These are phyloP conservation scores for Nemania diffusa DNA, from an alignment of 2,329 filamentous ascomycete genomes.

Conservation along the genomic window DNA sequence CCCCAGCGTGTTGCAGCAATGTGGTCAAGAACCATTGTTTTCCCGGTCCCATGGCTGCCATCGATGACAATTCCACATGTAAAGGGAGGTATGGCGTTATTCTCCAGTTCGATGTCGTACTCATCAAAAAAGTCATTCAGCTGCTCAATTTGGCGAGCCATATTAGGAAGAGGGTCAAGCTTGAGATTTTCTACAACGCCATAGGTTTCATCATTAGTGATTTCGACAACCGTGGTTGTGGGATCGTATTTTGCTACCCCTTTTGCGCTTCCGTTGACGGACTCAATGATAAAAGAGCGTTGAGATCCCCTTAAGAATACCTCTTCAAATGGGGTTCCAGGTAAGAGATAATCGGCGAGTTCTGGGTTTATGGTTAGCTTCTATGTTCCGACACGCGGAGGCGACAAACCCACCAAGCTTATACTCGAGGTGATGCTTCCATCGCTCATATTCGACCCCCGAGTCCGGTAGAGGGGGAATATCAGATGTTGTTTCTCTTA, in stretches of 20 bases:
- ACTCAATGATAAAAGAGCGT: slow-evolving; percentile 67
- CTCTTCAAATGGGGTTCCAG: slow-evolving; percentile 77
- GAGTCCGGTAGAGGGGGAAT: slow-evolving; percentile 45
- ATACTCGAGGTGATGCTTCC: slow-evolving; percentile 45
- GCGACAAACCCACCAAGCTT: slow-evolving; percentile 42
- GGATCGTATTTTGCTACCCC: slow-evolving; percentile 58
- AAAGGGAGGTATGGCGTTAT: slow-evolving; percentile 50
- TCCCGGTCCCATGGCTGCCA: slow-evolving; percentile 86
- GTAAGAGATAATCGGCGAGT: slow-evolving; percentile 74
- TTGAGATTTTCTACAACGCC: slow-evolving; percentile 52
- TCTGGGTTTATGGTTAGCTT: slow-evolving; percentile 52
- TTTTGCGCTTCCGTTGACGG: slow-evolving; percentile 64
- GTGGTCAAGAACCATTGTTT: slow-evolving; percentile 76
- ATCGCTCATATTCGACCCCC: slow-evolving; percentile 46
- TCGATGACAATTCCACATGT: slow-evolving; percentile 76
- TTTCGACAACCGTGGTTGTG: slow-evolving; percentile 52
- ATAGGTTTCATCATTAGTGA: slow-evolving; percentile 50
- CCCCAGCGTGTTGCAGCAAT: slow-evolving; percentile 77
- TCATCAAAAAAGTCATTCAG: slow-evolving; percentile 74
- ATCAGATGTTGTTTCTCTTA: slow-evolving; percentile 66
- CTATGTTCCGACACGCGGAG: background rate
- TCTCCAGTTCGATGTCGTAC: slow-evolving; percentile 58
- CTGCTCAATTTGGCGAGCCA: slow-evolving; percentile 69
- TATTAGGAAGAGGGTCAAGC: slow-evolving; percentile 71
- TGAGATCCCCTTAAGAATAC: slow-evolving; percentile 65